phyloP scores from a whole-genome alignment of 2,329 filamentous ascomycete species.

The Fusarium paranaense region DNA sequence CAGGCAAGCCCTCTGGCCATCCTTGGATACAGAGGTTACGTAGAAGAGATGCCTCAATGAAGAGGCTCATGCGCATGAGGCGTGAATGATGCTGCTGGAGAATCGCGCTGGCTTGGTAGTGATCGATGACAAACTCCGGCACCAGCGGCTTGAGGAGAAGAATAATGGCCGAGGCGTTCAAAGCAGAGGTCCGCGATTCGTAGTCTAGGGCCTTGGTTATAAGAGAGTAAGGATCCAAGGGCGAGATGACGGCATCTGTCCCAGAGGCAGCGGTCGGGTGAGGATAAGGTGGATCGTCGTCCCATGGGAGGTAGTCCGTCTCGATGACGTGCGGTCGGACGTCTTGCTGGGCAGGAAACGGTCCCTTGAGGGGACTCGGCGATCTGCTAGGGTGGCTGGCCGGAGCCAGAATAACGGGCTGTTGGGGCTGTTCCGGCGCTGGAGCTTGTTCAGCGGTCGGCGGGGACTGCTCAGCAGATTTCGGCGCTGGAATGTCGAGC shows the following conservation, averaged over 20 bases:
- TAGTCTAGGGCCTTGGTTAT: slow-evolving; percentile 66
- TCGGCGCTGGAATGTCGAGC: slow-evolving; percentile 22
- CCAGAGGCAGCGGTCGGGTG: slow-evolving; percentile 50
- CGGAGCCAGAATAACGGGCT: slow-evolving; percentile 26
- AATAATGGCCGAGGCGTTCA: slow-evolving; percentile 71
- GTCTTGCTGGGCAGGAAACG: slow-evolving; percentile 51
- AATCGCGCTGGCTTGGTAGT: slow-evolving; percentile 66
- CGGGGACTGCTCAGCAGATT: slow-evolving; percentile 15
- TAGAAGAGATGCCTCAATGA: slow-evolving; percentile 69
- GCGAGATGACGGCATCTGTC: slow-evolving; percentile 41
- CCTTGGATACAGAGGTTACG: slow-evolving; percentile 71
- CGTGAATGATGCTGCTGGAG: slow-evolving; percentile 70
- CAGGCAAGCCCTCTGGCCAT: slow-evolving; percentile 63
- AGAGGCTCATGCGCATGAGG: slow-evolving; percentile 69
- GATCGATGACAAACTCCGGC: slow-evolving; percentile 65
- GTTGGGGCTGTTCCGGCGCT: slow-evolving; percentile 2
- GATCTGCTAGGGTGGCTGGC: slow-evolving; percentile 30
- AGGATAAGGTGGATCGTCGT: slow-evolving; percentile 66
- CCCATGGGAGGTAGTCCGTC: slow-evolving; percentile 70
- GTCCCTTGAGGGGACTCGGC: slow-evolving; percentile 43
- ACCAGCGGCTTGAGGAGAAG: slow-evolving; percentile 70
- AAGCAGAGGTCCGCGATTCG: slow-evolving; percentile 65
- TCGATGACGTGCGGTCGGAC: slow-evolving; percentile 61
- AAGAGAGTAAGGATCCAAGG: slow-evolving; percentile 67
- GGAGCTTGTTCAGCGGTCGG: neutral